Base-by-base conservation (phyloP, 2,329 filamentous ascomycete species). In the Eutypella sp. region DNA sequence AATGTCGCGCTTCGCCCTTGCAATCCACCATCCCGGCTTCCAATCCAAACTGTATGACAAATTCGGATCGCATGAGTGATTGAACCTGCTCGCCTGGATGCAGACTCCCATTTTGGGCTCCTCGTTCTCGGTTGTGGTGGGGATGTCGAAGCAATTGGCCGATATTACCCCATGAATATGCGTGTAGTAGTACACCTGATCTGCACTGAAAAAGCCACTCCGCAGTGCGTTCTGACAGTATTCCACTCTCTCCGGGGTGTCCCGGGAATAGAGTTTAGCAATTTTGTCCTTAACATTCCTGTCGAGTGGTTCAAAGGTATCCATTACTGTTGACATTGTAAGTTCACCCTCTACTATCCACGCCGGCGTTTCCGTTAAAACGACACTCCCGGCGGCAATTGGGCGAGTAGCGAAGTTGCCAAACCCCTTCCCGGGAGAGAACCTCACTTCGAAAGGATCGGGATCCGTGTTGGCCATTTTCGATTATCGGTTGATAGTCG, bases 21-120 rank as follows among this genome's bases (percentile, higher is more conserved):
- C 33, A 5, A 31, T 1, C 5, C 16, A 49, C 34, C 38, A 38
- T 2, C 45, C 49, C 9, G 44, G 40, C 2, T 13, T 11, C 23
- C 11, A 5, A 3, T 13, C 7, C 15, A 29, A 18, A 15, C 11
- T 33, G 22, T 42, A 48, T 7, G 3, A 8, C 15, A 47, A 3
- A 41, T 53, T 53, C 11, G 43, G 36, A 18, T 51, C 45, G 16
- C 51, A 53, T 9, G 42, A 47, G 24, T 53, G 51, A 10, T 53
- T 53, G 15, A 53, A 45, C 18, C 49, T 47, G 41, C 42, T 46
- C 22, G 49, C 49, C 9, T 34, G 16, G 6, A 31, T 2, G 29
- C 45, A 53, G 20, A 51, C 9, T n/a, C 18, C 49, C 8, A 13
- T 41, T 3, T 19, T 25, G n/a, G 4, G 4, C 6, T 18, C 3